Percentiles rank a stretch among this genome's conserved stretches.
Evolutionary conservation across 257 asterid genomes (phyloP).

Genomic region (Gynochthodes officinalis): DNA sequence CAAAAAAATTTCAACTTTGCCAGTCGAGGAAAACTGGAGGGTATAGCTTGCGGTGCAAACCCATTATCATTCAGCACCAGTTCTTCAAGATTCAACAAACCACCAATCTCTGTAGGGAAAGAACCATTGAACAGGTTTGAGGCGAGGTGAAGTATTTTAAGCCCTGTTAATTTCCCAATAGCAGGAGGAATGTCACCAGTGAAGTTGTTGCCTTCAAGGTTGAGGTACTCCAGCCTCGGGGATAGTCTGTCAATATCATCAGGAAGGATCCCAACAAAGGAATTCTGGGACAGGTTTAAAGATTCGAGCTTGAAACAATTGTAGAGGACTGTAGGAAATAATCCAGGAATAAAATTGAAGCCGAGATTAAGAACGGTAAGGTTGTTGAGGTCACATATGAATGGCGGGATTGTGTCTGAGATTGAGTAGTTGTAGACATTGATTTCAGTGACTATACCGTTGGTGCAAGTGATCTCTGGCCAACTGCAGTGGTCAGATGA

Average conservation of each 20-base stretch:
- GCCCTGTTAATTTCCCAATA: constrained; percentile 47
- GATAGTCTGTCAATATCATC: constrained; percentile 45
- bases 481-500: constrained; percentile 64
- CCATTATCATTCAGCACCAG: constrained; percentile 33
- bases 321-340: constrained; percentile 29
- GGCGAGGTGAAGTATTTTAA: constrained; percentile 30
- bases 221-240: constrained; percentile 34
- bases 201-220: constrained; percentile 48
- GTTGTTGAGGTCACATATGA: constrained; percentile 29
- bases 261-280: constrained; percentile 48
- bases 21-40: constrained; percentile 51
- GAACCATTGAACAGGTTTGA: constrained; percentile 45
- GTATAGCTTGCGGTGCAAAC: constrained; percentile 58
- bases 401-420: constrained; percentile 23
- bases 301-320: constrained; percentile 24
- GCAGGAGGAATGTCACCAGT: constrained; percentile 58
- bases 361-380: constrained; percentile 23
- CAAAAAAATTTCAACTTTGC: constrained; percentile 47
- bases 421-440: constrained; percentile 15
- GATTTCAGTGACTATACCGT: constrained; percentile 40
- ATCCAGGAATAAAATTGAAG: constrained; percentile 18
- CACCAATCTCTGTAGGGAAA: constrained; percentile 59
- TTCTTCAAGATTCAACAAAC: constrained; percentile 49
- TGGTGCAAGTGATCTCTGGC: constrained; percentile 65
- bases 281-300: constrained; percentile 61